phyloP scores from a whole-genome alignment of 2,329 filamentous ascomycete genomes.

The Colletotrichum sp. region DNA sequence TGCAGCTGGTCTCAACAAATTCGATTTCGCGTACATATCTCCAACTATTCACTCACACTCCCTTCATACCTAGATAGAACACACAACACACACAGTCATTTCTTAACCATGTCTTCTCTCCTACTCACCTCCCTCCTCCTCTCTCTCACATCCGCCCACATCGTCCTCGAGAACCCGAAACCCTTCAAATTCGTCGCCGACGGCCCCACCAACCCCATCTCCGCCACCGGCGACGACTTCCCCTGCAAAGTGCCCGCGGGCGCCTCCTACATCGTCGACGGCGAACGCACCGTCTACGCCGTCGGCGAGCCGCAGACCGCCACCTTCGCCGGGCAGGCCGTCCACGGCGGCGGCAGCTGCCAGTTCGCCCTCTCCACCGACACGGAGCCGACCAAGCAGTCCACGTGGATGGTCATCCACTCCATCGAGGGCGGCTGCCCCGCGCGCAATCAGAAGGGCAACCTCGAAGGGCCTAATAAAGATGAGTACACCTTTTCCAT shows the following conservation, averaged over 20 bases:
- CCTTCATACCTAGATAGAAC: background rate
- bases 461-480: constrained; percentile 7
- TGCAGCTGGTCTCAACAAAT: background rate
- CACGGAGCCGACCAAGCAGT: background rate
- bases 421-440: constrained; percentile 15
- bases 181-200: constrained; percentile 13
- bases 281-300: constrained; percentile 1
- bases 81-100: background rate
- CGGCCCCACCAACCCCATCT: constrained; percentile 8
- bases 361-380: constrained; percentile 10
- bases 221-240: constrained; percentile 7
- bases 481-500: constrained; percentile 12
- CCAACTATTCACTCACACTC: background rate
- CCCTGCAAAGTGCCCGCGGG: constrained; percentile 7
- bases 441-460: constrained; percentile 12
- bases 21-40: background rate
- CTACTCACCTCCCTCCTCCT: background rate
- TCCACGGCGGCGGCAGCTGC: constrained; percentile 12
- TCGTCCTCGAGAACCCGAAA: constrained; percentile 13
- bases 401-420: constrained; percentile 15
- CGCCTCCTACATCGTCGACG: background rate
- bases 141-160: background rate
- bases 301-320: constrained; percentile 1
- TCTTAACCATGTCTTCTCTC: background rate
- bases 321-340: constrained; percentile 12